Evolutionary conservation across 768 basidiomycete species (phyloP), one percentile per base, ranked within the genome.

Genomic region (Sarcodon aspratus): DNA sequence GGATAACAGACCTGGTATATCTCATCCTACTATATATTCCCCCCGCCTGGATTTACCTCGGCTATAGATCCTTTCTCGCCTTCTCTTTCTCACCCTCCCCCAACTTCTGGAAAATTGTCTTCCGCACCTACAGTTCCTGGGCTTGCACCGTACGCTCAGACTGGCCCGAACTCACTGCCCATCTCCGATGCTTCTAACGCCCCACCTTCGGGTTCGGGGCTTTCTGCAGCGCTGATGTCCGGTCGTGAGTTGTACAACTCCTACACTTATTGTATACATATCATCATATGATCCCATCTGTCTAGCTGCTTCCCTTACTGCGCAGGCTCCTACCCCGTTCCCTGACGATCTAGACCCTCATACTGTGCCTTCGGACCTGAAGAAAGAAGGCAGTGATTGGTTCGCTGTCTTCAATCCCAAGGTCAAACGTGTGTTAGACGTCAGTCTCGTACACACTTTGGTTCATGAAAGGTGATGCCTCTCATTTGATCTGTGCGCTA

Each of bases 401-500:
- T 86, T 89, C 59, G 88, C 84, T 6, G 72, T 91, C 44, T 93
- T 88, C 71, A 92, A 87, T 60, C 80, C 84, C 37, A 82, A 82
- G 59, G 78, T 80, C 50, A 86, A 88, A 67, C 71, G 83, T 43
- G 74, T 76, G 50, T 69, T 94, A 47, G 89, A 94, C 59, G 86
- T 95, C 11, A 69, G 67, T 45, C 65, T 94, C 55, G 78, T 90
- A 31, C 91, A 94, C 64, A 90, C 86, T 3, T 69, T 95, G n/a
- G 80, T 80, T 64, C 92, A 95, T 59, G 90, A 92, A 64, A 91
- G 86, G 89, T 61, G 11, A 10, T 40, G 33, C 31, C 45, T 51
- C 47, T 48, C 40, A 34, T 42, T 27, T 15, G 17, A 36, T 18
- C 34, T 15, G 50, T 33, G 38, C 36, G 36, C 13, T 15, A 34